These are phyloP conservation scores for Alopecurus myosuroides DNA, from an alignment of 176 grass and related monocot species.

Conservation along the genomic window DNA sequence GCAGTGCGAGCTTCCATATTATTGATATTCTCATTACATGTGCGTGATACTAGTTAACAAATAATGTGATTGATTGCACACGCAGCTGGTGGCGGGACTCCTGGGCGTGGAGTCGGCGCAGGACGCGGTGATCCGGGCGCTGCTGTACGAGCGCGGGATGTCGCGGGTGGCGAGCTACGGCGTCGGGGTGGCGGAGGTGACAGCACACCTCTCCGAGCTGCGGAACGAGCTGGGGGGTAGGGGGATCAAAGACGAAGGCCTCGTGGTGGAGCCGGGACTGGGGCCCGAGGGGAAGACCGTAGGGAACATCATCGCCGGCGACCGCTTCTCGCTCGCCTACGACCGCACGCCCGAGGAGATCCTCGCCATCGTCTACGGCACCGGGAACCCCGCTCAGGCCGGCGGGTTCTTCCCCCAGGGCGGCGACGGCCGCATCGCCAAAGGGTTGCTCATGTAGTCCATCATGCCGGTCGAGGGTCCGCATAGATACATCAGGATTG, in stretches of 20 bases:
- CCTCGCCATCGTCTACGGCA: constrained; percentile 77
- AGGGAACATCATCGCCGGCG: constrained; percentile 80
- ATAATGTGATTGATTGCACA: neutral
- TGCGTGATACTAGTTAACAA: neutral
- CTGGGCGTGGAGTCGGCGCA: constrained; percentile 83
- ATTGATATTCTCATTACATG: neutral
- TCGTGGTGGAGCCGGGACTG: constrained; percentile 33
- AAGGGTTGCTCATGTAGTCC: neutral
- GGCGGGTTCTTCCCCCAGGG: constrained; percentile 89
- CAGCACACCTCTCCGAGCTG: constrained; percentile 56
- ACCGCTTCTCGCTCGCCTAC: constrained; percentile 60
- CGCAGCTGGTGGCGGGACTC: constrained; percentile 72
- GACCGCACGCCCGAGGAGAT: constrained; percentile 73
- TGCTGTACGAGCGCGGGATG: constrained; percentile 61
- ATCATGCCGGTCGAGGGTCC: neutral
- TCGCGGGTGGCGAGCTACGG: constrained; percentile 39
- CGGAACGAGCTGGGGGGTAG: constrained; percentile 55
- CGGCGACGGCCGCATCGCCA: constrained; percentile 58
- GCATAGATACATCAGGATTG: neutral
- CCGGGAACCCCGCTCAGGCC: constrained; percentile 35
- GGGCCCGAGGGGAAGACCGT: constrained; percentile 54
- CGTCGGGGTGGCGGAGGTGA: constrained; percentile 72
- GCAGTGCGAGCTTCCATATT: neutral
- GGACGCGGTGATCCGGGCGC: constrained; percentile 75
- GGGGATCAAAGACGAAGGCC: constrained; percentile 78